Evolutionary conservation across 129 eudicot genomes (phyloP).

Genomic region (Flaveria trinervia): DNA sequence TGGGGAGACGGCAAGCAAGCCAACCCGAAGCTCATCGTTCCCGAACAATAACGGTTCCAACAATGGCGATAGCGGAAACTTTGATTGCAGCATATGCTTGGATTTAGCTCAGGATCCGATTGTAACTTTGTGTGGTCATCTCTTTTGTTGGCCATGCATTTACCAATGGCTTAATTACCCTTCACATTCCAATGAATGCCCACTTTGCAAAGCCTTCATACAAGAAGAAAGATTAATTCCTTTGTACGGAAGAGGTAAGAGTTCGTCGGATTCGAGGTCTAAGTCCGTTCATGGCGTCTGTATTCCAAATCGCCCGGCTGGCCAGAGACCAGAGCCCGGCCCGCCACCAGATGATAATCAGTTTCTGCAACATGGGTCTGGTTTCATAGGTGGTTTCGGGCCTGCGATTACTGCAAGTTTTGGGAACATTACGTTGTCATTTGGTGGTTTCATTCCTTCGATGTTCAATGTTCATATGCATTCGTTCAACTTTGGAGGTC

Average conservation of each 20-base stretch:
- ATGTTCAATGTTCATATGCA: conserved; percentile 64
- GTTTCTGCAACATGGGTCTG: conserved; percentile 47
- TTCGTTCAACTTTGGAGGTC: conserved; percentile 54
- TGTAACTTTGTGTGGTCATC: conserved; percentile 77
- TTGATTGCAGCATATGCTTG: conserved; percentile 79
- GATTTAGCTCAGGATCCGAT: conserved; percentile 83
- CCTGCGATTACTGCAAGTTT: conserved; percentile 57
- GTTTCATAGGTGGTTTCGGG: conserved; percentile 64
- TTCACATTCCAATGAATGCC: conserved; percentile 64
- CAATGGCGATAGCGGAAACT: conserved; percentile 56
- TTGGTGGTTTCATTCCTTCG: conserved; percentile 76
- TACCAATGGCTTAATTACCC: conserved; percentile 76
- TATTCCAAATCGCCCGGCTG: conserved; percentile 72
- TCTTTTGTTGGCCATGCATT: conserved; percentile 85
- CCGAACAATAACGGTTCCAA: conserved; percentile 41
- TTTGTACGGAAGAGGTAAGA: conserved; percentile 69
- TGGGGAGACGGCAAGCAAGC: conserved; percentile 61
- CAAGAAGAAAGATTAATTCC: conserved; percentile 70
- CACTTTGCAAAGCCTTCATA: conserved; percentile 71
- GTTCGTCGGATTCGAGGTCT: conserved; percentile 58
- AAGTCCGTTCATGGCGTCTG: conserved; percentile 46
- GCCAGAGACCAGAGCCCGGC: conserved; percentile 68
- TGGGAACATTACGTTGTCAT: conserved; percentile 65
- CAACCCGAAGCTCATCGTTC: conserved; percentile 56
- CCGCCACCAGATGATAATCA: conserved; percentile 47